These are phyloP conservation scores for Monosiga brevicollis DNA, from an alignment of 78 protist genomes.

Conservation along the genomic window DNA sequence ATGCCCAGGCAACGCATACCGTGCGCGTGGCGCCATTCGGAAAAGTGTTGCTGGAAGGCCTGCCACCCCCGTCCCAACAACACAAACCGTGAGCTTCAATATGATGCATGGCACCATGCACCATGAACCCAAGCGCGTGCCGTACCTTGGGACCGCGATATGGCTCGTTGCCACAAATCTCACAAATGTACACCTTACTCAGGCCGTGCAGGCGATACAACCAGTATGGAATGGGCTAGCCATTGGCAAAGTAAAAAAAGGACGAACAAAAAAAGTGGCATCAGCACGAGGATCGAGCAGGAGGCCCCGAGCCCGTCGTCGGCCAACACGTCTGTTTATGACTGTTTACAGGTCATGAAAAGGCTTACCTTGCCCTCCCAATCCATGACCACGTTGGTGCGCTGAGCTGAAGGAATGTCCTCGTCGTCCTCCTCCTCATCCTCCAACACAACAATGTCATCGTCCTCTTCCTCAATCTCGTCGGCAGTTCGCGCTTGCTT, in stretches of 20 bases:
- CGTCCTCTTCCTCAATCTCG: constrained; percentile 19
- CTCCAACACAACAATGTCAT: background rate
- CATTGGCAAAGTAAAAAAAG: too few species aligned
- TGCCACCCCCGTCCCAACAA: too few species aligned
- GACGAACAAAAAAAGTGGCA: too few species aligned
- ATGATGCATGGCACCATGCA: too few species aligned
- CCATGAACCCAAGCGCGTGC: constrained; percentile 84
- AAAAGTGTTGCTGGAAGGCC: too few species aligned
- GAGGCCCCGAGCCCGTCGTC: too few species aligned
- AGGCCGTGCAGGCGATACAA: constrained; percentile 87
- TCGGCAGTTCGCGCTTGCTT: constrained; percentile 52
- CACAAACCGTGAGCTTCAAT: too few species aligned
- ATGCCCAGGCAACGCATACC: constrained; percentile 84
- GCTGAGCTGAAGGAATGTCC: constrained; percentile 36
- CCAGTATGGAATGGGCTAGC: constrained; percentile 98
- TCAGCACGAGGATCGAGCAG: too few species aligned
- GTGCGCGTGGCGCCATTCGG: constrained; percentile 74
- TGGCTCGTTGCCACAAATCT: constrained; percentile 87
- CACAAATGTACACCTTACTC: constrained; percentile 82
- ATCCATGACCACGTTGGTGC: constrained; percentile 82
- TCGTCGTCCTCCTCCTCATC: constrained; percentile 65
- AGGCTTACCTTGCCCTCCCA: constrained; percentile 95
- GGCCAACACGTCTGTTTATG: too few species aligned
- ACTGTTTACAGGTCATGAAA: too few species aligned
- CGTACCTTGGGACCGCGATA: constrained; percentile 83